phyloP scores from a whole-genome alignment of 2,329 filamentous ascomycete genomes.

The Beauveria medogensis region DNA sequence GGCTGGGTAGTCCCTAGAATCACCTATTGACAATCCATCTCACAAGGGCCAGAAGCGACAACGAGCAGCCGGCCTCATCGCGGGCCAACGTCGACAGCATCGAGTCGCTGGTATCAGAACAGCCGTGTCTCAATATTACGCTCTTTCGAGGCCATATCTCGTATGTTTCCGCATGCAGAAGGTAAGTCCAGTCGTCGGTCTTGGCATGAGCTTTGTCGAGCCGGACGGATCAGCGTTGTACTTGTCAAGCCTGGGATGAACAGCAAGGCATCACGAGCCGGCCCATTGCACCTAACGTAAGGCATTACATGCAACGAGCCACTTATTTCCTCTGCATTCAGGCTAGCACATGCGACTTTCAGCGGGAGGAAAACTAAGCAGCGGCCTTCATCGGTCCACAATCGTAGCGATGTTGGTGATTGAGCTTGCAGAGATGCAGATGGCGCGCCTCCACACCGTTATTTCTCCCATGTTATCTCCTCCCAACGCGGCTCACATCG shows the following conservation, averaged over 20 bases:
- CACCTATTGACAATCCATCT: not conserved
- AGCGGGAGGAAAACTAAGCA: not conserved
- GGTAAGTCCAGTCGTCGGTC: not conserved
- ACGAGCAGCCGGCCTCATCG: not conserved
- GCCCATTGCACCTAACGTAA: not conserved
- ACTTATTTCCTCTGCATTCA: not conserved
- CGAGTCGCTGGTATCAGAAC: not conserved
- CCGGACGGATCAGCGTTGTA: not conserved
- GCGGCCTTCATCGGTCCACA: not conserved
- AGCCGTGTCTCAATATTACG: not conserved
- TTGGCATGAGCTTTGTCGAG: not conserved
- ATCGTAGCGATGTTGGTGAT: slow-evolving; percentile 4
- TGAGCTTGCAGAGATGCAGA: not conserved
- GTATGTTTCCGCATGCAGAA: not conserved
- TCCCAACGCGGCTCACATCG: not conserved
- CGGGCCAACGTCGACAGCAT: not conserved
- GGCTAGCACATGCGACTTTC: not conserved
- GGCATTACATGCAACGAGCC: not conserved
- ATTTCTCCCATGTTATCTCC: not conserved
- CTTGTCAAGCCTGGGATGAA: not conserved
- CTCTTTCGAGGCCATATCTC: not conserved
- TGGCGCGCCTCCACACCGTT: slow-evolving; percentile 7
- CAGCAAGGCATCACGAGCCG: not conserved
- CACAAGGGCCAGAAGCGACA: not conserved
- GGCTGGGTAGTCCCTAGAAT: not conserved